Base-by-base conservation (phyloP, 441 rosid species). In the Mallotus repandus region DNA sequence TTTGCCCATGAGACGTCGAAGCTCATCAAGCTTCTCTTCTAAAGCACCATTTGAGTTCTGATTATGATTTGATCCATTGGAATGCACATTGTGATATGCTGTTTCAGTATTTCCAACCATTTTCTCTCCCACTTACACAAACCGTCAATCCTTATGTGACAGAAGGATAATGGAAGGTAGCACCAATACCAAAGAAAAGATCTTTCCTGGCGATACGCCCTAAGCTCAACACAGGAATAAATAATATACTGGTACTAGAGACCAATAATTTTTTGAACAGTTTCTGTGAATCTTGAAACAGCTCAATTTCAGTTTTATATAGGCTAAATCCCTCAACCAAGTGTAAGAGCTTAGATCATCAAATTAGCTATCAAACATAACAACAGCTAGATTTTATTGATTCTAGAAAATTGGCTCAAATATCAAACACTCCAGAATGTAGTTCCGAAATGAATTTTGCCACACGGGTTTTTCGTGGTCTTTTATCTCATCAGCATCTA, bases 1-100 rank as follows among this genome's bases (percentile, higher is more conserved):
- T 80, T 96, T 93, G 15, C 93, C 96, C 61, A 90, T 46, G 13
- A 90, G 79, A 63, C 57, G 75, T 25, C 98, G 90, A 75, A 90
- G 86, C 73, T 90, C 95, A 66, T 91, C 94, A 7, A 96, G 90
- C 77, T 89, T 96, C 76, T 83, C 84, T 69, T 86, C 87, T 46
- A 70, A 45, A 70, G 22, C 56, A 71, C 86, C 84, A 64, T 85
- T 87, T 38, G 71, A 70, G 19, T 56, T 81, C 3, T 80, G 90
- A 15, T 63, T 82, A 1, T 80, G 88, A 74, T 77, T 78, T 58
- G 78, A 73, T 60, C 90, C 93, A 76, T 91, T 88, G 38, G 87
- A 70, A 62, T 77, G 46, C 9, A 49, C 64, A 73, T 55, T 63
- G 56, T 67, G 70, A 70, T 59, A 61, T 72, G 66, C 59, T 70